Conservation (phyloP, 352 stramenopile species). For the Globisporangium paddicum region DNA sequence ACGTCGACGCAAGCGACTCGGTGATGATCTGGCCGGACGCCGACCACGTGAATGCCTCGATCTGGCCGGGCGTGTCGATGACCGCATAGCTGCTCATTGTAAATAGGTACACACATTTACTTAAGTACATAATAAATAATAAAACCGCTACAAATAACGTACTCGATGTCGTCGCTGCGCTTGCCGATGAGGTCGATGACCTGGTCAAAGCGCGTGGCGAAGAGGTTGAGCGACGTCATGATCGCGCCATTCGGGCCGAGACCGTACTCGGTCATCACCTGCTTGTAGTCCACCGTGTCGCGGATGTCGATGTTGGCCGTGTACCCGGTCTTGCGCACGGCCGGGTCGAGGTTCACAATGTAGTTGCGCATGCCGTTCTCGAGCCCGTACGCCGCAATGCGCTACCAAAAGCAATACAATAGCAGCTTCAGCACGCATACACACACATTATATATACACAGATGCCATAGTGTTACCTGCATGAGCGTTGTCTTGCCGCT, state of each 20-base stretch:
- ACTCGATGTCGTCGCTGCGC: conserved; percentile 80
- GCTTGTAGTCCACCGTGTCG: conserved; percentile 99
- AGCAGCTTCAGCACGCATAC: neutral
- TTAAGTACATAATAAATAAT: neutral
- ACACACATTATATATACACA: too few relatives aligned
- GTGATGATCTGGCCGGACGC: conserved; percentile 98
- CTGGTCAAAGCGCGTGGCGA: conserved; percentile 99
- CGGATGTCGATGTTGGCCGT: conserved; percentile 98
- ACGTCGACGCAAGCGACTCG: conserved; percentile 94
- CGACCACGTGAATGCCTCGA: conserved; percentile 99
- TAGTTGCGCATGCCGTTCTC: conserved; percentile 86
- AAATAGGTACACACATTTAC: neutral
- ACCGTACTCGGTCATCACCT: conserved; percentile 98
- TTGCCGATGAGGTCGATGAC: conserved; percentile 94
- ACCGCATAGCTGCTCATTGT: conserved; percentile 86
- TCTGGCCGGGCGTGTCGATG: conserved; percentile 98
- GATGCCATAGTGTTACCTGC: too few relatives aligned
- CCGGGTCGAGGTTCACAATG: conserved; percentile 98
- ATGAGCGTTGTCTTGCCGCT: conserved; percentile 96
- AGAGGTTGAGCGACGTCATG: conserved; percentile 99
- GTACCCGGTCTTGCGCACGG: conserved; percentile 95
- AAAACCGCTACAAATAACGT: conserved; percentile 31
- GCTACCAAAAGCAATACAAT: conserved; percentile 16
- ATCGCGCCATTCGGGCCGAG: conserved; percentile 99
- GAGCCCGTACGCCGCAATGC: conserved; percentile 63